A percentile compares a stretch with the other conserved stretches of the same genome.
Evolutionary conservation across 2,329 filamentous ascomycete species (phyloP).

Genomic region (Setomelanomma holmii): DNA sequence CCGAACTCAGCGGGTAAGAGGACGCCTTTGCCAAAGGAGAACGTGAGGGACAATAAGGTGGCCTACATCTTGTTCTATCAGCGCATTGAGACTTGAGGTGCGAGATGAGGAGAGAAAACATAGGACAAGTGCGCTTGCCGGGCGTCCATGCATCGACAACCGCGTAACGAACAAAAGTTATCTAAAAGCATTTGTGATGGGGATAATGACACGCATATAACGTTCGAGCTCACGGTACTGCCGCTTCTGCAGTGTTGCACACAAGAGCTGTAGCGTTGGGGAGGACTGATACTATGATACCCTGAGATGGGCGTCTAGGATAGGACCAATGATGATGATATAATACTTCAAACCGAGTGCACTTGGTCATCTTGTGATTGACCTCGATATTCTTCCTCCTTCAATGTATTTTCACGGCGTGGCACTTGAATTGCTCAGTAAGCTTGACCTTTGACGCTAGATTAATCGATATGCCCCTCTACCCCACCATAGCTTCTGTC

Average conservation of each 20-base stretch:
- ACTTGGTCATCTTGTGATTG: not conserved
- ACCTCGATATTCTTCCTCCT: not conserved
- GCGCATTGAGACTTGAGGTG: constrained; percentile 60
- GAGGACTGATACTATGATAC: constrained; percentile 18
- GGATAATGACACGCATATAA: constrained; percentile 6
- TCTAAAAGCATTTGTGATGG: constrained; percentile 15
- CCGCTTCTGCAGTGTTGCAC: constrained; percentile 3
- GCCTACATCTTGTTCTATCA: constrained; percentile 98
- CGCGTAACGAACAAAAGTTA: constrained; percentile 14
- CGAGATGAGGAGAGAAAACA: not conserved
- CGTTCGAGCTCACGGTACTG: constrained; percentile 1
- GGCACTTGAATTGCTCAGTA: not conserved
- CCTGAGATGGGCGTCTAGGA: constrained; percentile 20
- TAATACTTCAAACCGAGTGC: not conserved
- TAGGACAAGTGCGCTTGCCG: constrained; percentile 10
- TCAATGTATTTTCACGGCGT: not conserved
- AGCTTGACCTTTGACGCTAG: constrained; percentile 12
- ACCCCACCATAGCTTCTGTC: constrained; percentile 16
- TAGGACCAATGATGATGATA: constrained; percentile 10
- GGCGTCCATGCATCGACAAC: not conserved
- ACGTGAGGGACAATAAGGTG: constrained; percentile 90
- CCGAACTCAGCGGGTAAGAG: constrained; percentile 58
- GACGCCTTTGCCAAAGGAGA: constrained; percentile 60
- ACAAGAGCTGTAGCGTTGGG: constrained; percentile 7
- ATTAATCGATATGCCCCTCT: constrained; percentile 18